A percentile compares a stretch with the other conserved stretches of the same genome.
phyloP scores from a whole-genome alignment of 352 stramenopile genomes.

The Pythium inflatum region DNA sequence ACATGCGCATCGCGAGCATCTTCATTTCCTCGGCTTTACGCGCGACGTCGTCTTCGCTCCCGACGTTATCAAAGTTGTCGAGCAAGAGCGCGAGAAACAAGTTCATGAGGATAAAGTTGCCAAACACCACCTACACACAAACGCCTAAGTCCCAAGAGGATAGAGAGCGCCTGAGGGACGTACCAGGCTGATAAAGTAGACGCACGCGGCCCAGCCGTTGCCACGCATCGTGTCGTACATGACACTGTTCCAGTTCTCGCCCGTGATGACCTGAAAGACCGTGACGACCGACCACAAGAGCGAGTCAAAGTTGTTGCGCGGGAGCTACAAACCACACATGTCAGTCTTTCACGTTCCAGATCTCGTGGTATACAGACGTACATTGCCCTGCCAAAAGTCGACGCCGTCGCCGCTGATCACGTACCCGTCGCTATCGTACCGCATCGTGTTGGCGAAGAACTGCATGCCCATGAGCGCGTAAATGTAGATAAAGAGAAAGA shows the following conservation, averaged over 20 bases:
- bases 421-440: slow-evolving; percentile 87
- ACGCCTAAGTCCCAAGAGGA: neutral
- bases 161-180: neutral
- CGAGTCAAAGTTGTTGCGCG: slow-evolving; percentile 89
- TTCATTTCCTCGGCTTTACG: slow-evolving; percentile 58
- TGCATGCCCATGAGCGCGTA: slow-evolving; percentile 91
- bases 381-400: slow-evolving; percentile 65
- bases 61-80: slow-evolving; percentile 85
- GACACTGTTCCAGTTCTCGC: slow-evolving; percentile 94
- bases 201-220: slow-evolving; percentile 58
- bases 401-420: slow-evolving; percentile 46
- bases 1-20: slow-evolving; percentile 60
- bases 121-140: slow-evolving; percentile 63
- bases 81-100: slow-evolving; percentile 94
- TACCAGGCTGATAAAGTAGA: slow-evolving; percentile 91
- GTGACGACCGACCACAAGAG: slow-evolving; percentile 81
- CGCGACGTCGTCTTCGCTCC: slow-evolving; percentile 49
- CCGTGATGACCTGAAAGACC: slow-evolving; percentile 94
- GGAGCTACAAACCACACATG: slow-evolving; percentile 40
- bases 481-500: slow-evolving; percentile 96
- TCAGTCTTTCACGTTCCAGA: too few species aligned
- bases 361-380: too few species aligned
- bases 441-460: slow-evolving; percentile 95
- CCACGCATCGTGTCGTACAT: slow-evolving; percentile 93
- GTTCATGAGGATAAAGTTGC: slow-evolving; percentile 94